These are phyloP conservation scores for Pseudogymnoascus sp. DNA, from an alignment of 2,329 filamentous ascomycete genomes.

Conservation along the genomic window DNA sequence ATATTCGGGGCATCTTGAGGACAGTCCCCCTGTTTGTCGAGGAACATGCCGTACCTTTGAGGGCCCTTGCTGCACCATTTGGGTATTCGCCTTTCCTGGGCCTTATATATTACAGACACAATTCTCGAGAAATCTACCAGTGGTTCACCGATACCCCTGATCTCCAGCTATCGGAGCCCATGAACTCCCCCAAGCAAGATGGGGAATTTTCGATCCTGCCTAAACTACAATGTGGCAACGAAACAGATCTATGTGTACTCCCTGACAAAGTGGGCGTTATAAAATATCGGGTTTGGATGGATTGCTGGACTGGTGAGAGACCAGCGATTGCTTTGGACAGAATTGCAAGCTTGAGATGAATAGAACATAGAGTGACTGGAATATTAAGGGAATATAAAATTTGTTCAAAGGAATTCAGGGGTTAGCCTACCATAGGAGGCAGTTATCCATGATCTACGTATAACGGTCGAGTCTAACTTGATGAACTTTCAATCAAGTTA, in stretches of 20 bases:
- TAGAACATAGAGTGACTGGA: neutral
- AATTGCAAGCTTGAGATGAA: neutral
- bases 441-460: neutral
- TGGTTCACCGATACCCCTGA: neutral
- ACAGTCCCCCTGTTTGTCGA: neutral
- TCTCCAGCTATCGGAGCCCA: neutral
- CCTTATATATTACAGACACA: neutral
- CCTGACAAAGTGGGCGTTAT: neutral
- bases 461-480: too few species aligned
- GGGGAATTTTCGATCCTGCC: neutral
- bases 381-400: neutral
- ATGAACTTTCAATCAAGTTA: neutral
- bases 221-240: neutral
- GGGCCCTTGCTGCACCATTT: neutral
- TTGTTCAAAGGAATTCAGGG: neutral
- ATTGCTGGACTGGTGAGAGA: neutral
- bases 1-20: neutral
- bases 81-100: neutral
- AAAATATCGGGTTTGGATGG: neutral
- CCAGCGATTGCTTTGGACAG: neutral
- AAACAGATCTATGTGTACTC: neutral
- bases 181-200: neutral
- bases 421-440: neutral
- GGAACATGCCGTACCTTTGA: neutral
- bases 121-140: neutral